A percentile compares a stretch with the other conserved stretches of the same genome.
phyloP scores from a whole-genome alignment of 176 grass and related monocot species.

The Cymbopogon citratus region DNA sequence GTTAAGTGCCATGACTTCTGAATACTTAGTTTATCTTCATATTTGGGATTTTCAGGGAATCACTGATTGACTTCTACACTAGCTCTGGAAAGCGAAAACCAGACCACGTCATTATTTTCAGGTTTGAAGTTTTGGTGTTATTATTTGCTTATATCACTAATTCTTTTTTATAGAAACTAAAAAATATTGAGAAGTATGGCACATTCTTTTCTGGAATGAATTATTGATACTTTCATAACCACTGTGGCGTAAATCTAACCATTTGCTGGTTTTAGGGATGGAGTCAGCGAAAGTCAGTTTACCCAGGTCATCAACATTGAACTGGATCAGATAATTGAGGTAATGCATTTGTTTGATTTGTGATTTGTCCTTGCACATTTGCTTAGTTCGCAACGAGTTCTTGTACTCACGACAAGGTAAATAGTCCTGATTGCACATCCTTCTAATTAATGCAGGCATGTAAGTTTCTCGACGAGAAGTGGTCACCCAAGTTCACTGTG shows the following conservation, averaged over 20 bases:
- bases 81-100: slow-evolving; percentile 84
- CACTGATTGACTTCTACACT: slow-evolving; percentile 79
- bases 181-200: not conserved
- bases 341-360: slow-evolving; percentile 20
- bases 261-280: slow-evolving; percentile 53
- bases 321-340: slow-evolving; percentile 89
- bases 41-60: slow-evolving; percentile 45
- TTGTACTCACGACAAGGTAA: not conserved
- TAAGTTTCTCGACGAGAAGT: slow-evolving; percentile 73
- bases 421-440: not conserved
- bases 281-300: slow-evolving; percentile 85
- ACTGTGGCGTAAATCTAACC: not conserved
- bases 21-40: not conserved
- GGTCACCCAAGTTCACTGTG: slow-evolving; percentile 71
- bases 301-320: slow-evolving; percentile 81
- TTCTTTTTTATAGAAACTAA: slow-evolving; percentile 3
- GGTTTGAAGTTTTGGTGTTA: slow-evolving; percentile 28
- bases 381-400: not conserved
- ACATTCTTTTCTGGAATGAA: not conserved
- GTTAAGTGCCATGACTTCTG: not conserved
- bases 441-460: slow-evolving; percentile 50
- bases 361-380: not conserved
- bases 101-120: slow-evolving; percentile 79
- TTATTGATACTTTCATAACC: not conserved
- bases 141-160: not conserved